phyloP scores from a whole-genome alignment of 2,329 filamentous ascomycete species.

The Colletotrichum cordylinicola region DNA sequence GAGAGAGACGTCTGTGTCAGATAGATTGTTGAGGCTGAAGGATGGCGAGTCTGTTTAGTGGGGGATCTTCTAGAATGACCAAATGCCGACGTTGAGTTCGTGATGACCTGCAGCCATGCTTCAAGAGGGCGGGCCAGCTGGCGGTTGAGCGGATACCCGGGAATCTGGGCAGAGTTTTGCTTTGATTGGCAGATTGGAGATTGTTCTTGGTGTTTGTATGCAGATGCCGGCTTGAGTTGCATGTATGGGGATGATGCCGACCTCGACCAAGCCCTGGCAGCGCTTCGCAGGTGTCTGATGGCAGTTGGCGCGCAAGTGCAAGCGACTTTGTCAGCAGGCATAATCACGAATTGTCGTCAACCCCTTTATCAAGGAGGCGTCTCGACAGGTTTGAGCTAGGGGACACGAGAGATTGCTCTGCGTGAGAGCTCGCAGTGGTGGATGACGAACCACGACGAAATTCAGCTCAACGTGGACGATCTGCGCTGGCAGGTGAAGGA shows the following conservation, averaged over 20 bases:
- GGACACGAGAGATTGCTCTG: neutral
- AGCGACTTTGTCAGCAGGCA: neutral
- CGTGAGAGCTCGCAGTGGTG: neutral
- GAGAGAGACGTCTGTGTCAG: neutral
- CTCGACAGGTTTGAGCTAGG: neutral
- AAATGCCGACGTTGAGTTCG: neutral
- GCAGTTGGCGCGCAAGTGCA: neutral
- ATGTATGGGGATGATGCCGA: neutral
- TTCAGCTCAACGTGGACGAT: neutral
- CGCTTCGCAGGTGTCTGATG: neutral
- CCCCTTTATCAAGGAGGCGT: neutral
- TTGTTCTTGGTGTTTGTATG: neutral
- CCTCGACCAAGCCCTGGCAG: neutral
- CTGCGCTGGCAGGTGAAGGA: neutral
- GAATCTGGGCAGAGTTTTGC: neutral
- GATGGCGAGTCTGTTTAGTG: constrained; percentile 3
- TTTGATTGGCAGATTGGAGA: neutral
- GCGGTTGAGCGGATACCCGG: neutral
- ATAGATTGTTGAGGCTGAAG: neutral
- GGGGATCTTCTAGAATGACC: neutral
- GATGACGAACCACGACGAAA: neutral
- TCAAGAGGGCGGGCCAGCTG: neutral
- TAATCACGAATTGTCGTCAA: neutral
- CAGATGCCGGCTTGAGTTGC: constrained; percentile 8
- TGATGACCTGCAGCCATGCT: neutral